Conservation (phyloP, 371 early-diverging fungal genomes). For the Mortierella sp. region DNA sequence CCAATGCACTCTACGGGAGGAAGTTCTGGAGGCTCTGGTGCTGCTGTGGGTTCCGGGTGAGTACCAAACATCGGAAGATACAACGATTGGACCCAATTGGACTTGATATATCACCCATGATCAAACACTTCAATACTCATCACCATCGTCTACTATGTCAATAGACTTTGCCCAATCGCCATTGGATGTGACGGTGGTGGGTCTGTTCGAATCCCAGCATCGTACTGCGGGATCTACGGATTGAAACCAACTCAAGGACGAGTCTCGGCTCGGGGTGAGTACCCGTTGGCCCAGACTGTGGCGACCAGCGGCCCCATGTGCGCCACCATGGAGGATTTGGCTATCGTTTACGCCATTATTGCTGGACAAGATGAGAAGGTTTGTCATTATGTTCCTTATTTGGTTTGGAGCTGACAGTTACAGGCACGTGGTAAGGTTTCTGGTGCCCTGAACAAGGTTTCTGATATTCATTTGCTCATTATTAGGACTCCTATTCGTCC, state of each 20-base stretch:
- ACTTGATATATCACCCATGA: neutral
- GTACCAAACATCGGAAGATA: neutral
- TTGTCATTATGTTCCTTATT: neutral
- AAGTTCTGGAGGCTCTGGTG: conserved; percentile 74
- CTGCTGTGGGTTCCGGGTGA: conserved; percentile 67
- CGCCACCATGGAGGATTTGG: conserved; percentile 71
- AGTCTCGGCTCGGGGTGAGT: conserved; percentile 64
- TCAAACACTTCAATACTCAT: no score
- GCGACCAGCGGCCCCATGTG: conserved; percentile 73
- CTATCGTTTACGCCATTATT: conserved; percentile 68
- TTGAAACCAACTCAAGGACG: conserved; percentile 78
- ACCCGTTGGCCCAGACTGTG: conserved; percentile 63
- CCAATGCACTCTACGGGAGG: conserved; percentile 73
- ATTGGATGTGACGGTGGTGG: conserved; percentile 86
- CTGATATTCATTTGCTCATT: neutral
- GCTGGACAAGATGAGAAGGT: conserved; percentile 70
- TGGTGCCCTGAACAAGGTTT: neutral
- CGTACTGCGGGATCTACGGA: conserved; percentile 79
- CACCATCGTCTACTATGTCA: no score
- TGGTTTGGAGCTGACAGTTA: no score
- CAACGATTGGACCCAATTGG: no score
- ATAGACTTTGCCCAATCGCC: conserved; percentile 71
- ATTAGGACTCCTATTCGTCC: conserved; percentile 41
- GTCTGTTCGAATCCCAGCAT: conserved; percentile 74
- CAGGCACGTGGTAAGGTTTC: no score